Base-by-base conservation (phyloP, 2,329 filamentous ascomycete genomes). In the Fusarium compactum region DNA sequence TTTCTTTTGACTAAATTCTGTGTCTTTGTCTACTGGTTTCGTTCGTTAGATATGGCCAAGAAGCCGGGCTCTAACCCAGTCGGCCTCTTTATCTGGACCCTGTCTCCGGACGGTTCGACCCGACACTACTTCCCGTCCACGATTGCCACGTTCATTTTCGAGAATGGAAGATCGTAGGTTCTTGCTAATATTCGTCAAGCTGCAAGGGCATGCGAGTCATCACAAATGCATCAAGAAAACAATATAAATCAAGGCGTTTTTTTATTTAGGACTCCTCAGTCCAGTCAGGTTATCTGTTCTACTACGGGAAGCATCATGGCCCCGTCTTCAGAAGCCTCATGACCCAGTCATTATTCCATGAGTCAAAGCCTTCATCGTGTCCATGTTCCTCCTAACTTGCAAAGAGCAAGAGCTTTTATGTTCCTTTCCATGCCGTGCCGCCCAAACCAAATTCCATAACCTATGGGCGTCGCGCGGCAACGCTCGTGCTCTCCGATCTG, bases 401-500 rank as follows among this genome's bases (percentile, higher is more conserved):
- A 71, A 76, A 76, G 74, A 76, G 74, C 74, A 75, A 76, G 73
- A 76, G 74, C 74, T 67, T 73, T 74, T 71, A 73, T 74, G 70
- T 74, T 75, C 62, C 69, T 71, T 76, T 77, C 71, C 67, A 65
- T 75, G 73, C 71, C 73, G 73, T 75, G 73, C 74, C 77, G 74
- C 78, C 76, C 76, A 77, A 75, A 73, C 76, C 77, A 76, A 79
- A 79, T 78, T 77, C 75, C 77, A 79, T 79, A 77, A 77, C 78
- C 78, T 78, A 62, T 70, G 65, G 77, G 73, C 74, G 76, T 79
- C 78, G 79, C 79, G 77, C 79, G 77, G 77, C 77, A 70, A 78
- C 74, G 76, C 76, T 77, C 78, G 75, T 78, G 76, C 78, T 78
- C 77, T 80, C 76, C 72, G 73, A 75, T 75, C 67, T 67, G 70